Conservation (phyloP, 108 stramenopile species). For the Cylindrotheca fusiformis region DNA sequence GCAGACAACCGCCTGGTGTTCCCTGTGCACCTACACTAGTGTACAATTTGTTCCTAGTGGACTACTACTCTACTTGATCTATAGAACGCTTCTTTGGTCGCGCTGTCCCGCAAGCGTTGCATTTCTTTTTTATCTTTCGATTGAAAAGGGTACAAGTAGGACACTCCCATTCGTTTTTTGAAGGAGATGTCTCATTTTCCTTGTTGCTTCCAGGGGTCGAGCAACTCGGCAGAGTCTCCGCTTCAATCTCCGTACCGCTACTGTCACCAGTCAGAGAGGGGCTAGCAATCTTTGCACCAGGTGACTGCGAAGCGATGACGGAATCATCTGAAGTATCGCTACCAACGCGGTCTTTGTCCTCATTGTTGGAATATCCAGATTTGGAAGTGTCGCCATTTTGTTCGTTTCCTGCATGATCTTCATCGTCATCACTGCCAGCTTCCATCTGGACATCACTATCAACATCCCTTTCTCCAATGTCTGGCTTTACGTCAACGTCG, state of each 20-base stretch:
- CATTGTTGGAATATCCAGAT: neutral
- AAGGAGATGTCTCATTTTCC: constrained; percentile 8
- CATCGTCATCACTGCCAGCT: constrained; percentile 11
- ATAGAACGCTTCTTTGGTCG: constrained; percentile 16
- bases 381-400: neutral
- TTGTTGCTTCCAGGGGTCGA: neutral
- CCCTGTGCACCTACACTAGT: no score
- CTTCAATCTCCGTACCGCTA: no score
- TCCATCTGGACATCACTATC: constrained; percentile 9
- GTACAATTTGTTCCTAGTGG: neutral
- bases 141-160: constrained; percentile 53
- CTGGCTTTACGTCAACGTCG: constrained; percentile 11
- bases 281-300: no score
- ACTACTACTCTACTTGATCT: neutral
- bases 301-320: no score
- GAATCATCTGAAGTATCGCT: neutral
- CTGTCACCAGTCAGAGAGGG: no score
- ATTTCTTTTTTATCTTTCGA: constrained; percentile 36
- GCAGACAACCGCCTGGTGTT: no score
- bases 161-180: constrained; percentile 44
- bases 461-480: constrained; percentile 12
- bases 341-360: neutral
- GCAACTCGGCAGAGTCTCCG: no score
- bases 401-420: neutral
- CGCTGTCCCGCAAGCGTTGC: constrained; percentile 34